phyloP scores from a whole-genome alignment of 2,329 filamentous ascomycete genomes.

The Aureobasidium sp. region DNA sequence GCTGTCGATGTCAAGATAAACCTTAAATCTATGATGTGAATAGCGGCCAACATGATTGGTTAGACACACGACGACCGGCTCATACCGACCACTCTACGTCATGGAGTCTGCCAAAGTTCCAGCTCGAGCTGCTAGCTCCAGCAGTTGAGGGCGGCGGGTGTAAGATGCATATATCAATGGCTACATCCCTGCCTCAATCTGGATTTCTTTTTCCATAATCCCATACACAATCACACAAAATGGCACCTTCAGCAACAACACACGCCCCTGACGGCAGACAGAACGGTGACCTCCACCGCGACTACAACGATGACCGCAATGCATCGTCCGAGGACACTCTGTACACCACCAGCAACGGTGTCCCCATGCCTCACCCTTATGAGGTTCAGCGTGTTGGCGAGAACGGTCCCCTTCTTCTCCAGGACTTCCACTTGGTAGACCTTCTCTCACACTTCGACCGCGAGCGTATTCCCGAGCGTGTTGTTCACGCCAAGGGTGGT shows the following conservation, averaged over 20 bases:
- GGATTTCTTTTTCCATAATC: background rate
- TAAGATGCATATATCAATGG: background rate
- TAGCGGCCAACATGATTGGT: background rate
- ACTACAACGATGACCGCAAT: slow-evolving; percentile 38
- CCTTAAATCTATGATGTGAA: background rate
- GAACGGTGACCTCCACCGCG: slow-evolving; percentile 30
- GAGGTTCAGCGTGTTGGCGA: slow-evolving; percentile 48
- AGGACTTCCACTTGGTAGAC: slow-evolving; percentile 43
- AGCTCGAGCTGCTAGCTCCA: background rate
- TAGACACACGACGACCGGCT: background rate
- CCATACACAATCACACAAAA: slow-evolving; percentile 10
- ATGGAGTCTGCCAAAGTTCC: background rate
- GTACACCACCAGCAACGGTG: slow-evolving; percentile 49
- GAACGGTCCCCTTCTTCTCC: slow-evolving; percentile 49
- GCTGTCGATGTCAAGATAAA: background rate
- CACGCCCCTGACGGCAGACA: slow-evolving; percentile 22
- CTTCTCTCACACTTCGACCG: slow-evolving; percentile 43
- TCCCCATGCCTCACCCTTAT: slow-evolving; percentile 39
- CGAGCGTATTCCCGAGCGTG: slow-evolving; percentile 42
- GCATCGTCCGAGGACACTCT: slow-evolving; percentile 35
- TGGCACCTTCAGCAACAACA: slow-evolving; percentile 19
- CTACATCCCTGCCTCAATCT: background rate
- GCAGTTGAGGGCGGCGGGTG: background rate
- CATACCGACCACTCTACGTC: background rate
- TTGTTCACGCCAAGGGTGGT: slow-evolving; percentile 42